Evolutionary conservation across 768 basidiomycete genomes (phyloP), one percentile per base, ranked within the genome.

Genomic region (Kwoniella mangroviensis): DNA sequence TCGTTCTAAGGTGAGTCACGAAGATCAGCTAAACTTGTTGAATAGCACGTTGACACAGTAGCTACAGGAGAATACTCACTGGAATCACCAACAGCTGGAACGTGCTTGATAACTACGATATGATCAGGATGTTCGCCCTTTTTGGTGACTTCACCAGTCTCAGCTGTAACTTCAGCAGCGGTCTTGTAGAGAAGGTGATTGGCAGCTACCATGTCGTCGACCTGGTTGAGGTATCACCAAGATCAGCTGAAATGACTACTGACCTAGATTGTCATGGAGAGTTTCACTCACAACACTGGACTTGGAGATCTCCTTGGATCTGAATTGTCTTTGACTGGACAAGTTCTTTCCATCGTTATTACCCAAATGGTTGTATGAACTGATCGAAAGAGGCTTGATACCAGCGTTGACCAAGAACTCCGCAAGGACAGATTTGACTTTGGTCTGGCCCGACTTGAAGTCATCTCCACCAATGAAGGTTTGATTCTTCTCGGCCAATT

Each of bases 331-430:
- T 82, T 93, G 92, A 6, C 93, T 91, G 63, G 89, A 90, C 80
- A 99, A 85, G 85, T 96, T 97, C 82, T 89, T 89, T 11, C 95
- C 95, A 79, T 98, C 96, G 83, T 99, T 98, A 87, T 98, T 98
- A 17, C 96, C 96, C 66, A 99, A 90, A 83, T 98, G 96, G 87
- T 98, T 98, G 87, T 99, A 98, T 13, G 92, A 94, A 11, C 96
- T 92, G 80, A 99, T 98, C 69, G 92, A 92, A 81, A 95, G 89
- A 28, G 95, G 95, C 86, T 97, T 97, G 87, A 98, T 98, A 69
- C 95, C 95, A 2, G 95, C 94, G 82, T 97, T 97, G 82, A 98
- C 96, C 75, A 98, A 89, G 89, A 97, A 98, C 86, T 99, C 96
- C 64, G 94, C 94, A 64, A 98, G 87, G 65, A 98, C 96, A 34